These are phyloP conservation scores for Ramularia collo-cygni DNA, from an alignment of 2,329 filamentous ascomycete species.

Conservation along the genomic window DNA sequence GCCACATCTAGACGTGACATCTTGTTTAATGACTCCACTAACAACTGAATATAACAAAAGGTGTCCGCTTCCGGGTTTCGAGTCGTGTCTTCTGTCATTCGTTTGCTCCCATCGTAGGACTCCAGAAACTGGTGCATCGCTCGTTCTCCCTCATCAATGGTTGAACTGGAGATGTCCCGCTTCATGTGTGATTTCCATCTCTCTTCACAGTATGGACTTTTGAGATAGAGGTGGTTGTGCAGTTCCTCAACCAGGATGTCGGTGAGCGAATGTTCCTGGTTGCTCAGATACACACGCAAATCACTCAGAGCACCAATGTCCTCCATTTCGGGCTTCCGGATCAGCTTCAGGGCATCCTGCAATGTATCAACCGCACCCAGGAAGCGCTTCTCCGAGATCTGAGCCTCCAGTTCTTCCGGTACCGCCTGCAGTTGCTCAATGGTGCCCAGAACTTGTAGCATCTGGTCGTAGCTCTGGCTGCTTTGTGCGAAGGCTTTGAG, in stretches of 20 bases:
- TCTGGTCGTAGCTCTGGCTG: slow-evolving; percentile 83
- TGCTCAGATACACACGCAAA: slow-evolving; percentile 77
- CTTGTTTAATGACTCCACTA: slow-evolving; percentile 85
- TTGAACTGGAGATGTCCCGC: slow-evolving; percentile 29
- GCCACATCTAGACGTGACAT: slow-evolving; percentile 79
- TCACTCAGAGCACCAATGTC: slow-evolving; percentile 84
- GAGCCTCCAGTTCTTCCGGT: slow-evolving; percentile 85
- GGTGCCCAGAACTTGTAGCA: slow-evolving; percentile 68
- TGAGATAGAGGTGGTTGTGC: slow-evolving; percentile 94
- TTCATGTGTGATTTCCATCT: slow-evolving; percentile 81
- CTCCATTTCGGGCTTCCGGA: slow-evolving; percentile 82
- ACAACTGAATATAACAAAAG: slow-evolving; percentile 81
- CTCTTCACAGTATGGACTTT: slow-evolving; percentile 95
- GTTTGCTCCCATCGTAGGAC: slow-evolving; percentile 46
- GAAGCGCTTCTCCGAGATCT: slow-evolving; percentile 94
- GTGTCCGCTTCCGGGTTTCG: slow-evolving; percentile 94
- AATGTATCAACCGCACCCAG: slow-evolving; percentile 86
- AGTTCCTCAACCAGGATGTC: slow-evolving; percentile 97
- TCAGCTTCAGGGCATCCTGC: slow-evolving; percentile 74
- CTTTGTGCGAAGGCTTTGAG: slow-evolving; percentile 81
- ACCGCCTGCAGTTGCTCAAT: slow-evolving; percentile 78
- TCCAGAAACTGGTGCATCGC: slow-evolving; percentile 52
- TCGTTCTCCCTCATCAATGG: slow-evolving; percentile 43
- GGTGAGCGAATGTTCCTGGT: slow-evolving; percentile 85
- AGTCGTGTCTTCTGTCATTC: slow-evolving; percentile 76